Evolutionary conservation across 179 eudicot genomes (phyloP).

Genomic region (Corrigiola litoralis): DNA sequence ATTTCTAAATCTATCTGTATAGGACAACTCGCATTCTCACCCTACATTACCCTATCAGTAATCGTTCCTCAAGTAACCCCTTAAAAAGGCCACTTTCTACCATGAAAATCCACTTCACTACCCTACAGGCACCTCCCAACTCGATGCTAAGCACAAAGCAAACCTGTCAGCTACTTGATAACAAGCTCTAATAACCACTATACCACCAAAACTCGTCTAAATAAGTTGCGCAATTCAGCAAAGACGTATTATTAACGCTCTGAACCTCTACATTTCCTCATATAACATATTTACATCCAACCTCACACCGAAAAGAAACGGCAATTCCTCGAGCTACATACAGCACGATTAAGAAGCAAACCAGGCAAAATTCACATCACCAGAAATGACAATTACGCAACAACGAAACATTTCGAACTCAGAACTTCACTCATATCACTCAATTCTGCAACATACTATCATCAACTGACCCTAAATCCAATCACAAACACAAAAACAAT

Average conservation of each 20-base stretch:
- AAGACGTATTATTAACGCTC: no score
- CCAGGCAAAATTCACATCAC: no score
- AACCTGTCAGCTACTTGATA: constrained; percentile 3
- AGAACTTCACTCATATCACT: constrained; percentile 13
- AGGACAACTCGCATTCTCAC: constrained; percentile 32
- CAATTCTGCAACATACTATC: constrained; percentile 1
- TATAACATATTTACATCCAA: no score
- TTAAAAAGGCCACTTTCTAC: constrained; percentile 59
- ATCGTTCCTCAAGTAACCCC: constrained; percentile 44
- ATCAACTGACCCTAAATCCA: constrained; percentile 2
- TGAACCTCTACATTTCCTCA: no score
- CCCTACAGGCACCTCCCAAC: constrained; percentile 7
- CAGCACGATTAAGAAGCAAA: no score
- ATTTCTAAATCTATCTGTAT: no score
- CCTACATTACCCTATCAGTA: constrained; percentile 47
- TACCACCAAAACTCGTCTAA: neutral
- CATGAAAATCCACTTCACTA: constrained; percentile 24
- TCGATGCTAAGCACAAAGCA: neutral
- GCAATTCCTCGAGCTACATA: no score
- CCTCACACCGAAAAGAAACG: neutral
- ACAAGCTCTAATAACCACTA: constrained; percentile 8
- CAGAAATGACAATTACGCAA: neutral
- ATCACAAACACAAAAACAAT: constrained; percentile 3
- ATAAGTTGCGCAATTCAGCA: neutral
- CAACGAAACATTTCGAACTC: neutral